Base-by-base conservation (phyloP, 129 eudicot genomes). In the Oenanthe sinensis region DNA sequence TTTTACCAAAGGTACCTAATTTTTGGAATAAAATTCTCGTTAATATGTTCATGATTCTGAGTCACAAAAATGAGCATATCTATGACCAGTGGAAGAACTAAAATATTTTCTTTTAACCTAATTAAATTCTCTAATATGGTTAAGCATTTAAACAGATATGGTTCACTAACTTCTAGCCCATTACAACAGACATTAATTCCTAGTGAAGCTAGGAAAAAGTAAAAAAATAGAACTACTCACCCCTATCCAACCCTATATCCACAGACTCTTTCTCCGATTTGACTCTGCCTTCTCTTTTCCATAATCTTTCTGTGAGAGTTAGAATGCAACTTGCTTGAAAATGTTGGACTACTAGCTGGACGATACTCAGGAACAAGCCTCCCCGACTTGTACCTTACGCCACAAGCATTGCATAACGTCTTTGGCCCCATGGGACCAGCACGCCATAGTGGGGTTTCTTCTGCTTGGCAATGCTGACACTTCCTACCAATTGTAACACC, bases 391-490 rank as follows among this genome's bases (percentile, higher is more conserved):
- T 85, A 91, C 84, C 97, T 86, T 24, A 91, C 94, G 28, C 97
- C 97, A 63, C 97, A 91, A 17, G 97, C 97, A 75, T 91, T 91
- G 78, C 97, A 91, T 75, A 91, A 78, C 0, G 97, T 91, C 77
- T 91, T 91, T 0, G 97, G 97, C 11, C 97, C 97, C 97, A 87
- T 86, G 5, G 97, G 97, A 37, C 97, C 97, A 0, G 89, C 94
- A 69, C 97, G 86, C 97, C 97, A 91, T 78, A 89, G 97, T 40
- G 97, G 96, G 2, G 93, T 90, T 83, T 90, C 82, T 70, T 90
- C 93, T 28, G 90, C 85, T 26, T 77, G 84, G 83, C 97, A 91
- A 86, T 91, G 97, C 72, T 82, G 86, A 82, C 97, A 91, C 87
- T 84, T 84, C 83, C 94, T 79, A 30, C 97, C 97, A 33, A 84